These are phyloP conservation scores for Yarrowia sp. DNA, from an alignment of 805 yeast species.

Conservation along the genomic window DNA sequence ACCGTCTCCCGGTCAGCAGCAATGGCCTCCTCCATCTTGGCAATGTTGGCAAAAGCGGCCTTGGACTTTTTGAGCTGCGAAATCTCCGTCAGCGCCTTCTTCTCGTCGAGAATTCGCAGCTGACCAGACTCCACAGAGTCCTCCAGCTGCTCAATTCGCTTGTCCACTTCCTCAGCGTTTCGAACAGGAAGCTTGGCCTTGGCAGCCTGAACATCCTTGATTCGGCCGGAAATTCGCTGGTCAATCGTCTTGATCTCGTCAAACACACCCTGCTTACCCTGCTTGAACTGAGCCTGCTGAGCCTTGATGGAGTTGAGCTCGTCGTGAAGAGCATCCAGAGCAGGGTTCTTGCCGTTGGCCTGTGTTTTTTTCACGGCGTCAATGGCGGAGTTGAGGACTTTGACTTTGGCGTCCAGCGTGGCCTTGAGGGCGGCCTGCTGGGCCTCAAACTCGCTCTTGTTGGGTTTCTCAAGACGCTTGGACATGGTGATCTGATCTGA, in stretches of 20 bases:
- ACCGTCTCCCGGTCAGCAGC: constrained; percentile 77
- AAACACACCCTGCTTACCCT: constrained; percentile 45
- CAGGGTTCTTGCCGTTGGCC: constrained; percentile 14
- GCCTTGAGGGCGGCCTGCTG: constrained; percentile 32
- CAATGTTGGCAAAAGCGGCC: constrained; percentile 72
- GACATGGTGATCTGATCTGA: constrained; percentile 27
- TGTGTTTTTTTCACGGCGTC: constrained; percentile 30
- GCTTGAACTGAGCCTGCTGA: constrained; percentile 47
- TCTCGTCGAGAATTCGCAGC: constrained; percentile 87
- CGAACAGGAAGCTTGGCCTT: constrained; percentile 67
- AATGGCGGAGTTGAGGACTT: constrained; percentile 31
- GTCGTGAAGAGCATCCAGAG: constrained; percentile 53
- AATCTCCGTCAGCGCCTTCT: constrained; percentile 79
- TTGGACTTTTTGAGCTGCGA: constrained; percentile 74
- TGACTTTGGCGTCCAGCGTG: constrained; percentile 32
- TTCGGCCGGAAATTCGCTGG: constrained; percentile 66
- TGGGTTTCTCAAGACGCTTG: constrained; percentile 32
- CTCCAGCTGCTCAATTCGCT: constrained; percentile 51
- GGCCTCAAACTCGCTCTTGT: constrained; percentile 34
- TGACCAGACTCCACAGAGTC: constrained; percentile 71
- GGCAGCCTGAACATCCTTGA: constrained; percentile 67
- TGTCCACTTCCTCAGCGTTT: constrained; percentile 42
- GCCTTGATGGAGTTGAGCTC: constrained; percentile 48
- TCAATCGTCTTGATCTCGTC: constrained; percentile 75
- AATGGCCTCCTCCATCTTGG: constrained; percentile 71